Evolutionary conservation across 2,329 filamentous ascomycete species (phyloP).

Genomic region (Ceratocystis diversiconidia): DNA sequence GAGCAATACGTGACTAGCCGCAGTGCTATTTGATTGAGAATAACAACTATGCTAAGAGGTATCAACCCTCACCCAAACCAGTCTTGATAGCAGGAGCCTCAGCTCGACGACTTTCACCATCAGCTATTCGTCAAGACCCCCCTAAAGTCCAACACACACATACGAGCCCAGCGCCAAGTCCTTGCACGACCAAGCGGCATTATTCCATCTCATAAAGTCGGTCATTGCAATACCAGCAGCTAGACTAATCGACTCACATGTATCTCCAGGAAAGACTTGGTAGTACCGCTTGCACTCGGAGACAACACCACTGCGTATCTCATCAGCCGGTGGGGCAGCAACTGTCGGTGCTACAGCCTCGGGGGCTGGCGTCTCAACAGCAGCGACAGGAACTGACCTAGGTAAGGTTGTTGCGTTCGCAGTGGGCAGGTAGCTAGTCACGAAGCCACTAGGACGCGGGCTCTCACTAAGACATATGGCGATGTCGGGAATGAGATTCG

Average conservation of each 20-base stretch:
- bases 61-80: background rate
- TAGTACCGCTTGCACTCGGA: constrained; percentile 10
- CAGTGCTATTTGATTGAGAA: background rate
- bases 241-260: background rate
- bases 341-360: background rate
- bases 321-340: background rate
- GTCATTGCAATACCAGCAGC: background rate
- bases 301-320: constrained; percentile 3
- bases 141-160: constrained; percentile 7
- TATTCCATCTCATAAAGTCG: constrained; percentile 12
- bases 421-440: background rate
- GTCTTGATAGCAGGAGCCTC: background rate
- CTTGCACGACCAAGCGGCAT: constrained; percentile 3
- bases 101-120: background rate
- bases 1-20: background rate
- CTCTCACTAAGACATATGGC: constrained; percentile 7
- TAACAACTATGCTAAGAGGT: background rate
- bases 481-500: constrained; percentile 15
- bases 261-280: constrained; percentile 7
- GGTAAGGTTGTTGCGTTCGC: background rate
- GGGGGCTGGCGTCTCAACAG: background rate
- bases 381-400: background rate
- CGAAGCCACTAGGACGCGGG: background rate
- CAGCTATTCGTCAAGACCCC: background rate
- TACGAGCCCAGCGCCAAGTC: constrained; percentile 8